Percentiles rank a stretch among this genome's conserved stretches.
Evolutionary conservation across 1,139 yeast species (phyloP).

Genomic region (Saccharomycopsis hybrid): DNA sequence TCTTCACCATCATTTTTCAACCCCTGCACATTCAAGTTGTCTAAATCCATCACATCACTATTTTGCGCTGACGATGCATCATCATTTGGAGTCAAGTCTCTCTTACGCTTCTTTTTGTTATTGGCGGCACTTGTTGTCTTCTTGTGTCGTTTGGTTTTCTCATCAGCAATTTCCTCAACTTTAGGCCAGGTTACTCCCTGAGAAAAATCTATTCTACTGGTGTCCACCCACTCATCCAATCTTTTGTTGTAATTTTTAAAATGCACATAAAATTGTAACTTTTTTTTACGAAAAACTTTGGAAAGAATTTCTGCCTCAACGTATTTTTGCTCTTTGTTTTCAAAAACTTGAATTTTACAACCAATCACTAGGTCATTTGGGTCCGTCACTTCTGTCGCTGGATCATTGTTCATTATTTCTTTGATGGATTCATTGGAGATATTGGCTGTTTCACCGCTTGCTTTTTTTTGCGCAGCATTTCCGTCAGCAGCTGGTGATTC

Average conservation of each 20-base stretch:
- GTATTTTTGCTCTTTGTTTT: constrained; percentile 62
- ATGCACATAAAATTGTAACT: constrained; percentile 83
- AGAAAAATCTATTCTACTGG: constrained; percentile 62
- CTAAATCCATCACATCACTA: constrained; percentile 80
- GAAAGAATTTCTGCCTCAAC: constrained; percentile 84
- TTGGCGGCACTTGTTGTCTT: constrained; percentile 24
- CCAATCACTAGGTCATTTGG: constrained; percentile 35
- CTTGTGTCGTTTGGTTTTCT: constrained; percentile 30
- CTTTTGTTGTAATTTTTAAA: constrained; percentile 90
- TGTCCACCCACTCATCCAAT: constrained; percentile 87
- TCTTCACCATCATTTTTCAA: constrained; percentile 59
- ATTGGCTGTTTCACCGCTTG: background rate
- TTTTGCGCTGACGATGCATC: constrained; percentile 21
- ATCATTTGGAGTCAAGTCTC: constrained; percentile 10
- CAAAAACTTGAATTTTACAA: constrained; percentile 67
- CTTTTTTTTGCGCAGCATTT: background rate
- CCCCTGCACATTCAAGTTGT: constrained; percentile 80
- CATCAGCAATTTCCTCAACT: constrained; percentile 42
- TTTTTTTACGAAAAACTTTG: constrained; percentile 66
- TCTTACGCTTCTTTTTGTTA: constrained; percentile 26
- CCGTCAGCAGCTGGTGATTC: background rate
- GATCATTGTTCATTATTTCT: background rate
- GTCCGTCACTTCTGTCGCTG: background rate
- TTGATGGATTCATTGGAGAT: background rate
- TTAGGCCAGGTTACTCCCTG: constrained; percentile 69